Conservation (phyloP, 495 filamentous ascomycete genomes). For the Geoglossum glabrum region DNA sequence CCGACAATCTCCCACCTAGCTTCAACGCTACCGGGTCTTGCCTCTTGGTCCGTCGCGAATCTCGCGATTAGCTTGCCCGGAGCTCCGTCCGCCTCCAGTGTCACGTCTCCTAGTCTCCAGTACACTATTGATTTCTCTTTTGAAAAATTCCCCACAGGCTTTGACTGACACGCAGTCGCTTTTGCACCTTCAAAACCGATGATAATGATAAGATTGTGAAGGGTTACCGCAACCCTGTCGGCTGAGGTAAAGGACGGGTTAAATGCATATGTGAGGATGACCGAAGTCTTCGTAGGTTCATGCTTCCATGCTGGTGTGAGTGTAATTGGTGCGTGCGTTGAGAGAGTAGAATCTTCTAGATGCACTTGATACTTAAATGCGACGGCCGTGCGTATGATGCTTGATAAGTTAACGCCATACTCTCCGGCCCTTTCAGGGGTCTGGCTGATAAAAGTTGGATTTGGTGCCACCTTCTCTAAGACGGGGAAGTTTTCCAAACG, state of each 20-base stretch:
- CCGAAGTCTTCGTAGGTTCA: conserved; percentile 59
- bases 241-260: conserved; percentile 44
- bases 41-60: conserved; percentile 58
- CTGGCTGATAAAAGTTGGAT: conserved; percentile 68
- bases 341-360: conserved; percentile 38
- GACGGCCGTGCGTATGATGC: conserved; percentile 50
- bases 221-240: conserved; percentile 28
- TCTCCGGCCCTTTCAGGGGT: conserved; percentile 54
- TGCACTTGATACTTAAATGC: conserved; percentile 96
- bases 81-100: conserved; percentile 29
- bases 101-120: conserved; percentile 75
- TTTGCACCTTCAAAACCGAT: conserved; percentile 53
- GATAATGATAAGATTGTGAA: conserved; percentile 67
- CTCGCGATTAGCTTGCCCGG: conserved; percentile 57
- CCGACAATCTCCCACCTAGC: conserved; percentile 58
- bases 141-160: conserved; percentile 58
- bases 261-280: conserved; percentile 68
- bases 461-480: conserved; percentile 90
- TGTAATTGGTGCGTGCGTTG: conserved; percentile 54
- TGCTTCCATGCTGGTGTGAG: conserved; percentile 68
- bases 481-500: conserved; percentile 75
- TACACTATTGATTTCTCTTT: conserved; percentile 73
- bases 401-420: conserved; percentile 53
- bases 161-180: conserved; percentile 43
- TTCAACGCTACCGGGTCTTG: conserved; percentile 55